Conservation (phyloP, 1,284 basidiomycete species). For the Volvariella volvacea region DNA sequence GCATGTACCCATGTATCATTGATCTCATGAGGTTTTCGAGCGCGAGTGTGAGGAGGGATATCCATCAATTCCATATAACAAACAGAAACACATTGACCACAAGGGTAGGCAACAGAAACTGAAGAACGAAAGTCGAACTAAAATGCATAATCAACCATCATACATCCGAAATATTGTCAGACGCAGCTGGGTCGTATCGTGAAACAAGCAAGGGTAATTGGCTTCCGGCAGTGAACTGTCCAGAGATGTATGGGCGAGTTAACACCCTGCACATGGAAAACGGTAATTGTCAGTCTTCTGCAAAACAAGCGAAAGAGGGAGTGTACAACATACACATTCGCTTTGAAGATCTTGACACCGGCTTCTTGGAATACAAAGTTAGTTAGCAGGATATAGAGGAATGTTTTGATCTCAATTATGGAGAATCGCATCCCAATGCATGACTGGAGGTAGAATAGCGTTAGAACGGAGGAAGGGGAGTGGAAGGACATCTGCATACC, state of each 20-base stretch:
- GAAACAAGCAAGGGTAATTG: constrained; percentile 57
- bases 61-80: no score
- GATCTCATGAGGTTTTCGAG: no score
- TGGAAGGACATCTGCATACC: constrained; percentile 38
- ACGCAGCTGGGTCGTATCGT: constrained; percentile 10
- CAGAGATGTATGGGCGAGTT: constrained; percentile 62
- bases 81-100: no score
- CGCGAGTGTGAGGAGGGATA: no score
- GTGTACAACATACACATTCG: constrained; percentile 55
- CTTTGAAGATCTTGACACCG: constrained; percentile 51
- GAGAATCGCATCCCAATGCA: constrained; percentile 77
- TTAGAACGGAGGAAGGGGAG: neutral
- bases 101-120: no score
- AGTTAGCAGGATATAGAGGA: constrained; percentile 62
- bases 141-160: no score
- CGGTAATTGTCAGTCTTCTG: constrained; percentile 24
- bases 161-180: no score
- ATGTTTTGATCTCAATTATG: constrained; percentile 73
- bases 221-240: constrained; percentile 56
- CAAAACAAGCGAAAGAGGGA: constrained; percentile 1
- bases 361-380: constrained; percentile 56
- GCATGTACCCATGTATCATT: no score
- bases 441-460: constrained; percentile 36
- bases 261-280: constrained; percentile 27
- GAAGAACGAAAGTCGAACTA: no score